Evolutionary conservation across 371 early-diverging fungal genomes (phyloP), one percentile per base, ranked within the genome.

Genomic region (Mucor ambiguus): DNA sequence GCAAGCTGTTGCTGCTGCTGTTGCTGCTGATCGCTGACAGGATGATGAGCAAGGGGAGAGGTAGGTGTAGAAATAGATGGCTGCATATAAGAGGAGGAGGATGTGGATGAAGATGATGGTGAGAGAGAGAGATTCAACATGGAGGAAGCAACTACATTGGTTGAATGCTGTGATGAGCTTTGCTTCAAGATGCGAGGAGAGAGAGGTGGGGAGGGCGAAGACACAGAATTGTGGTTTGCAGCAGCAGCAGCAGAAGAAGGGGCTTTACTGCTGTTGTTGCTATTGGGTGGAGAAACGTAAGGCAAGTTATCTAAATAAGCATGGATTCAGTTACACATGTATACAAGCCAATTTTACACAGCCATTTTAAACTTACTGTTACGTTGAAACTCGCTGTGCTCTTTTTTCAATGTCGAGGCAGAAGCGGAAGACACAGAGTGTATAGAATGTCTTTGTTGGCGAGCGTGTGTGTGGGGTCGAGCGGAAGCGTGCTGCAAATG

Each of bases 401-500:
- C 56, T 41, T 38, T 58, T 28, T 49, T 49, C 12, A 49, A 24
- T 59, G 59, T 41, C 6, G 41, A 22, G 14, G 32, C 55, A 30
- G 57, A 48, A 26, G 58, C 18, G 44, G 49, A 64, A 16, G 63
- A 38, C 26, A 52, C 35, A 18, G 48, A 49, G 29, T 69, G 69
- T 64, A 75, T 68, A 12, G 75, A 72, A 37, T 75, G 72, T 35
- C 75, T 60, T 20, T 71, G 69, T 28, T 68, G 75, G 8, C 72
- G 66, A 11, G 58, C 35, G 3, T 48, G 12, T 14, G 43, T 28
- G 37, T 30, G 48, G n/a, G 65, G 55, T 38, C 60, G 54, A 12
- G 20, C 2, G 41, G 41, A 41, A 18, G 41, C 41, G 49, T 49
- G 49, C 14, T 63, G 71, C 20, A 61, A 55, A 22, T 69, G 73